Percentiles rank a stretch among this genome's conserved stretches.
phyloP scores from a whole-genome alignment of 352 stramenopile genomes.

The Phytophthora ohioensis region DNA sequence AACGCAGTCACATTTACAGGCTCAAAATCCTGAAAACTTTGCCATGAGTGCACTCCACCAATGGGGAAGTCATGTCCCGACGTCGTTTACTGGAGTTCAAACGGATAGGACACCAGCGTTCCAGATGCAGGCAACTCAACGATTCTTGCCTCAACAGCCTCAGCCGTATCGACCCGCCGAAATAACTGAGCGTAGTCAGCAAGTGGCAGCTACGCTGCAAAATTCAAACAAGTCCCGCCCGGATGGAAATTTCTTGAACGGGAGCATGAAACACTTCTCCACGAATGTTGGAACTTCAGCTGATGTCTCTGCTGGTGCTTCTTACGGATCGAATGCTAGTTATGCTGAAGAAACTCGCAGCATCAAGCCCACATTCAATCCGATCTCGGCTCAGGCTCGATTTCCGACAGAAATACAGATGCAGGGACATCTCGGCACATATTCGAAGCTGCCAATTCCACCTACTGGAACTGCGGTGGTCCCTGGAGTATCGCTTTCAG shows the following conservation, averaged over 20 bases:
- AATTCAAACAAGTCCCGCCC: slow-evolving; percentile 6
- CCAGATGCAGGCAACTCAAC: slow-evolving; percentile 11
- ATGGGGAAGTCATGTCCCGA: slow-evolving; percentile 15
- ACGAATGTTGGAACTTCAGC: not conserved
- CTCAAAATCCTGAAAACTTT: slow-evolving; percentile 8
- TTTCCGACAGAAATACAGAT: slow-evolving; percentile 8
- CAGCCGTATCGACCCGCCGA: slow-evolving; percentile 17
- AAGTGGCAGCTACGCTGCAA: not conserved
- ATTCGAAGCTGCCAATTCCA: slow-evolving; percentile 19
- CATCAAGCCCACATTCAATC: slow-evolving; percentile 1
- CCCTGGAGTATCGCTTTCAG: slow-evolving; percentile 38
- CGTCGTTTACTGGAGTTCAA: slow-evolving; percentile 9
- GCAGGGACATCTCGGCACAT: slow-evolving; percentile 7
- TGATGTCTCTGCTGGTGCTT: slow-evolving; percentile 1
- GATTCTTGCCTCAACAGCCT: slow-evolving; percentile 20
- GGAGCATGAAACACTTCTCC: slow-evolving; percentile 22
- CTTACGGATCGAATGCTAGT: slow-evolving; percentile 5
- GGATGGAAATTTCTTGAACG: slow-evolving; percentile 27
- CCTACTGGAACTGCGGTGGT: slow-evolving; percentile 35
- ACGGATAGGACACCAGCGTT: slow-evolving; percentile 7
- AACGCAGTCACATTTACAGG: slow-evolving; percentile 26
- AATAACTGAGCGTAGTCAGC: slow-evolving; percentile 1
- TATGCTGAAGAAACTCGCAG: slow-evolving; percentile 1
- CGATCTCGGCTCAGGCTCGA: slow-evolving; percentile 2
- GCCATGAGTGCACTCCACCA: slow-evolving; percentile 2